Base-by-base conservation (phyloP, 805 yeast species). In the Starmerella asiatica region DNA sequence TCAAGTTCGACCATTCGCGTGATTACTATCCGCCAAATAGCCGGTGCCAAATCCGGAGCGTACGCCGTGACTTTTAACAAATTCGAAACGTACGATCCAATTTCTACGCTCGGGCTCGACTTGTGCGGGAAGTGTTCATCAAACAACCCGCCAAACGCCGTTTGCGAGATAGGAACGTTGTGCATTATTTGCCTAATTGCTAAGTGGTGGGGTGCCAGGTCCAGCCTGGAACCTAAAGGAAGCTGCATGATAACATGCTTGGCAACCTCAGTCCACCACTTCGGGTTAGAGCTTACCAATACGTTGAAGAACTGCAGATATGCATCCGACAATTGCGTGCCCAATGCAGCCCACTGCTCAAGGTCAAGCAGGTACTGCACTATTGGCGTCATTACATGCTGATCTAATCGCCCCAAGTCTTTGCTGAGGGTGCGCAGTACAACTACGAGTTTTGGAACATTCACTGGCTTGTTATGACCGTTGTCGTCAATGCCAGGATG, bases 241-340 rank as follows among this genome's bases (percentile, higher is more conserved):
- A 88, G 80, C 51, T 76, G 84, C 16, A 66, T 51, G 9, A 85
- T 69, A n/a, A 88, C 59, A 42, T 72, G 70, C 44, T 68, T 64
- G 17, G 81, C 75, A n/a, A 88, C 82, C 43, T 82, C 93, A 46
- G 73, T 70, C 73, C 91, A 76, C 82, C 93, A 88, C 57, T 76
- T 82, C 6, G 97, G 97, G 44, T 77, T 68, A 34, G 88, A 79
- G 3, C 93, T 79, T 29, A 86, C 81, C 38, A 88, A 67, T 21
- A 86, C 81, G 33, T 75, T 69, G 34, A 83, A 61, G 57, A 91
- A 91, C 32, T 74, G 76, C 34, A 78, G 69, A 58, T 80, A 85
- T 34, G 67, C 62, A 36, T 65, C 62, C 20, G 72, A 59, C 49
- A 76, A 71, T 14, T 52, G 46, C 8, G 54, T 49, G 5, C 69